Evolutionary conservation across 2,329 filamentous ascomycete genomes (phyloP).

Genomic region (Lasiodiplodia sp.): DNA sequence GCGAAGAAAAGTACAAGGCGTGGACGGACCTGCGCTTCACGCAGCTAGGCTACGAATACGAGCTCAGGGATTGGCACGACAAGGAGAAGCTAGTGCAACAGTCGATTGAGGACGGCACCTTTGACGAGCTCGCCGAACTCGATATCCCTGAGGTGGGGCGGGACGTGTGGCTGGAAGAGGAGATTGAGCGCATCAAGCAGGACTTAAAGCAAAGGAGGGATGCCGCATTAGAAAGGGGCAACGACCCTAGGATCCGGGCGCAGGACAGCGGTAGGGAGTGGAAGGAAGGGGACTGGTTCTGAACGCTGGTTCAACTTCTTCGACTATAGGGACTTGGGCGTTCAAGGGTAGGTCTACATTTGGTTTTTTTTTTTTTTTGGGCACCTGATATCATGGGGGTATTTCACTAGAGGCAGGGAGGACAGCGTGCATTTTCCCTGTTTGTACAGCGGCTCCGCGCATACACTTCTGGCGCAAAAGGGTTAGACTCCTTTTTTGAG

Average conservation of each 20-base stretch:
- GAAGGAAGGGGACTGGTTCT: constrained; percentile 64
- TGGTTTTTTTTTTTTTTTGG: neutral
- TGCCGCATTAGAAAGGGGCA: constrained; percentile 59
- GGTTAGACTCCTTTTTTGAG: neutral
- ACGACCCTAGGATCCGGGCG: constrained; percentile 60
- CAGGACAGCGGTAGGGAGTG: constrained; percentile 61
- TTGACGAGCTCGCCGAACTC: constrained; percentile 42
- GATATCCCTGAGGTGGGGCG: constrained; percentile 51
- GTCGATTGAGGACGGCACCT: constrained; percentile 44
- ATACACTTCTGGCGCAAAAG: constrained; percentile 1
- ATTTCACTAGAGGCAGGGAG: neutral
- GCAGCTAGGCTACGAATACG: constrained; percentile 49
- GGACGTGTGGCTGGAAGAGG: constrained; percentile 51
- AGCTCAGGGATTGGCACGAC: constrained; percentile 53
- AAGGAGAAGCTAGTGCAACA: constrained; percentile 47
- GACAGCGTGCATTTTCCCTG: no score
- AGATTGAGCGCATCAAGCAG: constrained; percentile 53
- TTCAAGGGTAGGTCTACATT: neutral
- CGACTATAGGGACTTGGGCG: neutral
- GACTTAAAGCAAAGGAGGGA: constrained; percentile 47
- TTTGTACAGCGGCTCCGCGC: neutral
- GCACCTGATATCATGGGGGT: constrained; percentile 4
- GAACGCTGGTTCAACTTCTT: constrained; percentile 33
- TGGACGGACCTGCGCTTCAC: constrained; percentile 57
- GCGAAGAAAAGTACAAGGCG: constrained; percentile 55